Evolutionary conservation across 495 filamentous ascomycete species (phyloP).

Genomic region (Pyrenopolyporus hunteri): DNA sequence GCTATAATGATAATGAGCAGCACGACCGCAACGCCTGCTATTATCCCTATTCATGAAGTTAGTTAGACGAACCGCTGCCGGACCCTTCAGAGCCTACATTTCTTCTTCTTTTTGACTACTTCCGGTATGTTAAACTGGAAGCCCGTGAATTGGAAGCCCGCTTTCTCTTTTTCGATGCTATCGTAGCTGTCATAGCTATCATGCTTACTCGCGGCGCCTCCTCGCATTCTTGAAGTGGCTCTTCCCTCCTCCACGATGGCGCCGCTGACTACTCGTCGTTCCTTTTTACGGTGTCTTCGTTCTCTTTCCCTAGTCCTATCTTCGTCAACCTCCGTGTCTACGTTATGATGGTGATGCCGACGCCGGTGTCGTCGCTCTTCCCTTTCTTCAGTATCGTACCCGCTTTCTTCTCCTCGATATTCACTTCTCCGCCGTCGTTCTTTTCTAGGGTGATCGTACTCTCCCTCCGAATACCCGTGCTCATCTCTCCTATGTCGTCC

Average conservation of each 20-base stretch:
- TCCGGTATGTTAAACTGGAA: neutral
- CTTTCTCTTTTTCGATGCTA: conserved; percentile 47
- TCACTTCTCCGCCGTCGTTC: conserved; percentile 43
- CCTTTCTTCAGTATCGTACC: conserved; percentile 38
- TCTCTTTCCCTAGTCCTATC: conserved; percentile 39
- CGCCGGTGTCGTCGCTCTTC: conserved; percentile 42
- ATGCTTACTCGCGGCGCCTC: conserved; percentile 41
- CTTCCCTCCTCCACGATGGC: conserved; percentile 71
- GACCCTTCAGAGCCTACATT: conserved; percentile 48
- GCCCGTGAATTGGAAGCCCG: neutral
- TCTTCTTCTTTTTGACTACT: conserved; percentile 49
- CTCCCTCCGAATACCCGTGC: conserved; percentile 25
- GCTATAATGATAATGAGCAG: conserved; percentile 75
- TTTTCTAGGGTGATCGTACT: conserved; percentile 41
- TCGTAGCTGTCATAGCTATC: conserved; percentile 48
- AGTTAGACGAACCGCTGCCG: conserved; percentile 3
- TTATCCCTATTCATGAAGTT: conserved; percentile 54
- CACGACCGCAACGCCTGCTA: conserved; percentile 58
- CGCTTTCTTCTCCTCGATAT: conserved; percentile 37
- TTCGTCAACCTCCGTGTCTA: conserved; percentile 27
- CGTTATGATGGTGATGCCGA: conserved; percentile 41
- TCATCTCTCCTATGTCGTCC: conserved; percentile 28
- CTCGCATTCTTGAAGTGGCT: conserved; percentile 41
- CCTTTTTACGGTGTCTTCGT: conserved; percentile 47
- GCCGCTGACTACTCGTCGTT: conserved; percentile 69